phyloP scores from a whole-genome alignment of 2,329 filamentous ascomycete species.

The Fusarium ramigenum region DNA sequence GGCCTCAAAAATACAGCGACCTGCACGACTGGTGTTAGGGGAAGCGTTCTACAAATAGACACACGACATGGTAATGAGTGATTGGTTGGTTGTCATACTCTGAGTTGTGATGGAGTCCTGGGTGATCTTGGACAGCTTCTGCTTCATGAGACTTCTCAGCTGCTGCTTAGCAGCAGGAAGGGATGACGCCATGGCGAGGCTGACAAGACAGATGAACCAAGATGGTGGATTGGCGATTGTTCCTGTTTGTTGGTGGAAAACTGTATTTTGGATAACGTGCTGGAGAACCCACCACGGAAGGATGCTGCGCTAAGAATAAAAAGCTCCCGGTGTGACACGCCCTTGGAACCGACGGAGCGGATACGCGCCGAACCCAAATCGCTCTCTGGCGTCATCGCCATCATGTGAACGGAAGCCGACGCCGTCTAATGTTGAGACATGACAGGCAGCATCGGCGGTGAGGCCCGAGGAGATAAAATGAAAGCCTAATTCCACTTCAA shows the following conservation, averaged over 20 bases:
- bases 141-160: conserved; percentile 75
- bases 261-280: conserved; percentile 6
- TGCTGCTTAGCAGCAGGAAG: conserved; percentile 78
- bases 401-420: conserved; percentile 15
- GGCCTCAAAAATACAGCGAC: conserved; percentile 69
- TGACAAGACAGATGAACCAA: conserved; percentile 16
- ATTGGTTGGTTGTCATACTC: conserved; percentile 64
- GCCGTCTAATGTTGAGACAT: conserved; percentile 1
- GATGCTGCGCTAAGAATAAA: conserved; percentile 23
- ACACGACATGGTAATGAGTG: conserved; percentile 1
- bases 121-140: conserved; percentile 68
- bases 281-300: conserved; percentile 10
- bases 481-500: neutral
- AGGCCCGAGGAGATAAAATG: conserved; percentile 8
- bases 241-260: conserved; percentile 17
- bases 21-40: conserved; percentile 55
- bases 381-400: conserved; percentile 26
- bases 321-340: conserved; percentile 16
- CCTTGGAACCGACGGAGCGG: conserved; percentile 24
- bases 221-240: conserved; percentile 12
- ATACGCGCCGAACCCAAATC: conserved; percentile 23
- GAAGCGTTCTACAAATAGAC: conserved; percentile 3
- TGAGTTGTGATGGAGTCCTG: conserved; percentile 72
- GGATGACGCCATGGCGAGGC: conserved; percentile 57
- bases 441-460: conserved; percentile 15